Base-by-base conservation (phyloP, 2,329 filamentous ascomycete species). In the Eutypa lata region DNA sequence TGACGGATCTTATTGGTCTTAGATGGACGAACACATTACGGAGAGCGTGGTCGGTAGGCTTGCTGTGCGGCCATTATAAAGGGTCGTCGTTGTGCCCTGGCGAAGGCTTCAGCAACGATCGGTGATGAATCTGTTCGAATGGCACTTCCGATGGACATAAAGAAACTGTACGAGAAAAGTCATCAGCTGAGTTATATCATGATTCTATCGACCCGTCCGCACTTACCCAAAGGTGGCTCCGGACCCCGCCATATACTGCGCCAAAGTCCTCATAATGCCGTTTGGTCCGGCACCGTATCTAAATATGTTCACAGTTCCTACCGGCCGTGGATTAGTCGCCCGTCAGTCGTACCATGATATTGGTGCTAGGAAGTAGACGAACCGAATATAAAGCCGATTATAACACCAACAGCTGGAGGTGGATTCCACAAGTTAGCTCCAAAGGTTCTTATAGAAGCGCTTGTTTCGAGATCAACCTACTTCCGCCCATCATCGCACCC, bases 361-460 rank as follows among this genome's bases (percentile, higher is more conserved):
- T 14, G n/a, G n/a, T n/a, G n/a, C n/a, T n/a, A n/a, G n/a, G n/a
- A n/a, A n/a, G n/a, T n/a, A 53, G 37, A 47, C 51, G 65, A 78
- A 95, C 93, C 94, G 65, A 94, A 96, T 66, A 99, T 95, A 78
- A 99, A 97, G 59, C 94, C 94, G 75, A 99, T 97, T 70, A 96
- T 96, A 49, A 90, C 80, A 57, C 94, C 94, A 57, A 99, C 94
- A 73, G 91, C 94, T 97, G 65, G 14, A 55, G 21, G 7, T 33
- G 37, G 14, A 31, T n/a, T n/a, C n/a, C n/a, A n/a, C n/a, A n/a
- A n/a, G n/a, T n/a, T n/a, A n/a, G n/a, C n/a, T n/a, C n/a, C n/a
- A n/a, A 10, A 31, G 26, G 6, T 31, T 31, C 10, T 10, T 31
- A 5, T 6, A 10, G 26, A 31, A 31, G 14, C 8, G 24, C 47